Base-by-base conservation (phyloP, 1,139 yeast species). In the Komagataea norvegica region DNA sequence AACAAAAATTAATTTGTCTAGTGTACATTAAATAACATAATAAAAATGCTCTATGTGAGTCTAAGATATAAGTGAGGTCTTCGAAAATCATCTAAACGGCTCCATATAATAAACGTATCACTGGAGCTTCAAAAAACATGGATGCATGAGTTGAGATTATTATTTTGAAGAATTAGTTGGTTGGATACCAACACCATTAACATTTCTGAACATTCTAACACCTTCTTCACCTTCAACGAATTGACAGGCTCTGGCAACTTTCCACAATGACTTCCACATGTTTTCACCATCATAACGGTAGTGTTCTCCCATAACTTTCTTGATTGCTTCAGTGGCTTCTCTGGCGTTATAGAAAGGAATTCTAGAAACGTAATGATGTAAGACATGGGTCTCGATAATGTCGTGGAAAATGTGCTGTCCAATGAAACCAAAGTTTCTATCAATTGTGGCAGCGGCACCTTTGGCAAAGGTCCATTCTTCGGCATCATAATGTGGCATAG, bases 371-470 rank as follows among this genome's bases (percentile, higher is more conserved):
- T 72, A 76, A 56, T 76, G 82, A 57, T 76, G 82, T 51, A 74
- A 65, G 32, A 76, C 81, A 51, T 76, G 82, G 34, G 82, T 76
- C 57, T 76, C 82, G 50, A 75, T 75, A 48, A 76, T 76, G 53
- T 75, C 81, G 52, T 76, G 82, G 72, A 76, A 74, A 48, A 74
- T 65, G 60, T 69, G 66, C 54, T 66, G 62, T 43, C 81, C 82
- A 41, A 73, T 60, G 49, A 74, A 72, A n/a, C 81, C 81, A 54
- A 72, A 74, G 48, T 75, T 67, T 57, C 82, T 65, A 54, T 76
- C 82, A 44, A 76, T 73, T 36, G 82, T 76, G 31, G 80, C 77
- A 43, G 81, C 81, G 30, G 82, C 82, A 54, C 82, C 82, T 60
- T 79, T 68, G 28, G 80, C 80, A 52, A 76, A 76, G 16, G 42